Base-by-base conservation (phyloP, 495 filamentous ascomycete genomes). In the Penicillium parvum region DNA sequence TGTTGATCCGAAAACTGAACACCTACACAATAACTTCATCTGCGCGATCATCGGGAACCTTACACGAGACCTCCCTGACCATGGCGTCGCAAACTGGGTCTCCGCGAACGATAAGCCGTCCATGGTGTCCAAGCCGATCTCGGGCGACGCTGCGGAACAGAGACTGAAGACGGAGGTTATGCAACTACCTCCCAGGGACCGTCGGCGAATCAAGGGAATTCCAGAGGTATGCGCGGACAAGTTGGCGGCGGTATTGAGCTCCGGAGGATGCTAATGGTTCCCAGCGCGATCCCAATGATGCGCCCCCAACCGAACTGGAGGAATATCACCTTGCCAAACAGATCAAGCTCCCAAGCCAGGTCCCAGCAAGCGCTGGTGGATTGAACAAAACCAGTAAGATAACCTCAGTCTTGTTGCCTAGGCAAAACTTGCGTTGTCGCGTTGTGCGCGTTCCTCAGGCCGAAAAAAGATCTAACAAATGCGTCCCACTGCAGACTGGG, bases 71-170 rank as follows among this genome's bases (percentile, higher is more conserved):
- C 80, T 86, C 57, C 92, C 92, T 5, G 90, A 95, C 58, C 82
- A 85, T 64, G 90, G 89, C 50, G 85, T 95, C 52, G 94, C 92
- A 45, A 86, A 79, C 52, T 98, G 90, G 90, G 92, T 98, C 40
- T 89, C 86, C 51, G 87, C 88, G 16, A 96, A 92, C 56, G 91
- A 97, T 68, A 96, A 96, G 69, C 90, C 90, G n/a, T 80, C 79
- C 17, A 68, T 81, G 42, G 79, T 83, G 33, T 81, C 79, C 37
- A 91, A 92, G 63, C 86, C 85, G 19, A 79, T 86, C 23, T 82
- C 82, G 7, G 88, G 88, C 29, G 92, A 97, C 76, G 82, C 86
- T n/a, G 82, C 85, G 25, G 92, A 97, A 65, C 84, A 91, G 57
- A 75, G 86, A 54, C 60, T 96, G 49, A 96, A 96, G 75, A 84